Base-by-base conservation (phyloP, 2,329 filamentous ascomycete genomes). In the Trichoderma polysporum region DNA sequence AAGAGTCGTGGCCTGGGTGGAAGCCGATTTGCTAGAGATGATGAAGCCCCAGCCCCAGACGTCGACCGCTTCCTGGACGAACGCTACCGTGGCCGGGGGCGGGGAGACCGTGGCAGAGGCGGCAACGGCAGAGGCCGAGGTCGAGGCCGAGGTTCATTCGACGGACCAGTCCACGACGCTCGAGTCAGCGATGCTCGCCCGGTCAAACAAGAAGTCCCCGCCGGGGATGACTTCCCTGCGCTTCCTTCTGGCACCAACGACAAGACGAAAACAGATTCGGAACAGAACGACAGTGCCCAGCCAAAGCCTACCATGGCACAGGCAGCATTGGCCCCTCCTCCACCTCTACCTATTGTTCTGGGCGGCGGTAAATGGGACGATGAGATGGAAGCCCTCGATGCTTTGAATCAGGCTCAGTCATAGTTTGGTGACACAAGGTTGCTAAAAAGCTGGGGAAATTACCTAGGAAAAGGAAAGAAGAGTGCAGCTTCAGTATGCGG, bases 371-470 rank as follows among this genome's bases (percentile, higher is more conserved):
- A 83, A 64, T 88, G 86, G 86, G 86, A 84, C 59, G 86, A 88
- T 39, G 86, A 88, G 76, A 84, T 88, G 80, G 84, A 84, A 57
- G 83, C 79, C 5, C 75, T 83, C 13, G 83, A 86, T 29, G 80
- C 77, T 35, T 65, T 69, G n/a, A 75, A 74, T 29, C 47, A 66
- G 31, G 53, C 41, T 49, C 17, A 53, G 35, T 59, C 53, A 60
- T 62, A 50, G 37, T 15, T 19, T 53, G 56, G 6, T 25, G 25
- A 37, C 10, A 7, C 8, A 15, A n/a, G 25, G 8, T 19, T 19
- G 10, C 3, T 2, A 37, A 49, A 27, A 37, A 19, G 5, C 6
- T 2, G 47, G 17, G 13, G 39, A 37, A 19, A 25, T 22, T 10
- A 52, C 13, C n/a, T n/a, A 27, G 27, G 25, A 17, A 29, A 50